These are phyloP conservation scores for Dendrobium officinale DNA, from an alignment of 106 monocot genomes.

Conservation along the genomic window DNA sequence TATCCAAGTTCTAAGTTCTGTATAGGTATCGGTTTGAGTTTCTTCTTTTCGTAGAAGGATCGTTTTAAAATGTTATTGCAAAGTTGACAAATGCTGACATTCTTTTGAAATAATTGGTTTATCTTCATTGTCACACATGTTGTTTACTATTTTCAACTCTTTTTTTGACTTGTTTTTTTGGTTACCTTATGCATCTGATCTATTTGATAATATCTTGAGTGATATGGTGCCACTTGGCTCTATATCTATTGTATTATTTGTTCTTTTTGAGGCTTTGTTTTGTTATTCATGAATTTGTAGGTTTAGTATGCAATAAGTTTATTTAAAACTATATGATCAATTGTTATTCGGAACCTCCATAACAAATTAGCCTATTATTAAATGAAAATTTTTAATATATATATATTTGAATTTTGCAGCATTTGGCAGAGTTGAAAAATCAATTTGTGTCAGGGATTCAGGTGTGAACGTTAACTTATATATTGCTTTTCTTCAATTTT, in stretches of 20 bases:
- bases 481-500: not conserved
- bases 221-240: not conserved
- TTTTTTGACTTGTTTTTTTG: not conserved
- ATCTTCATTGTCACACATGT: not conserved
- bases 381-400: not conserved
- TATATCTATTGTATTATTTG: not conserved
- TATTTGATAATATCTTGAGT: not conserved
- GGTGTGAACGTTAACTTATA: slow-evolving; percentile 20
- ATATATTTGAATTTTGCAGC: slow-evolving; percentile 27
- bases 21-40: not conserved
- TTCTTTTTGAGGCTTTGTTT: not conserved
- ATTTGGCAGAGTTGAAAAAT: slow-evolving; percentile 37
- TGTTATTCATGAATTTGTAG: not conserved
- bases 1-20: not conserved
- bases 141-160: not conserved
- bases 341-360: not conserved
- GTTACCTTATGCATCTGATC: not conserved
- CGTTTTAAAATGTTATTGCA: not conserved
- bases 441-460: slow-evolving; percentile 63
- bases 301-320: not conserved
- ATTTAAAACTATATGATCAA: not conserved
- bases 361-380: not conserved
- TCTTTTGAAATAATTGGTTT: not conserved
- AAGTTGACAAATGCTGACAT: not conserved
- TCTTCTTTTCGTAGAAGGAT: not conserved